Percentiles rank a stretch among this genome's conserved stretches.
Evolutionary conservation across 768 basidiomycete species (phyloP).

Genomic region (Phylloporus scabripes): DNA sequence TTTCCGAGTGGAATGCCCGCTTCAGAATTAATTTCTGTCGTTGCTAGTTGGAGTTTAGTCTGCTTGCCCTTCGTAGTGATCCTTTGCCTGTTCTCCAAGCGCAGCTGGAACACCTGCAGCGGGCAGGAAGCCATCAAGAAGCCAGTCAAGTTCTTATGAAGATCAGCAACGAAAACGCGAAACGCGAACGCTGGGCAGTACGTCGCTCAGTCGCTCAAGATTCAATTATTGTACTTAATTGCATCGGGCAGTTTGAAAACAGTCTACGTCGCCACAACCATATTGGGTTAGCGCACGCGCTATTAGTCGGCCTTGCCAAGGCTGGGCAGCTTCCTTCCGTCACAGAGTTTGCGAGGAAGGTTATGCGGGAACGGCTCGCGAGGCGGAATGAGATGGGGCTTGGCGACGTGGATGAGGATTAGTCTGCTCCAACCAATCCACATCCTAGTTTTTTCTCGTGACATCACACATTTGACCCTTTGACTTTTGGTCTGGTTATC

Average conservation of each 20-base stretch:
- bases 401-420: slow-evolving; percentile 41
- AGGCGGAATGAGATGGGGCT: slow-evolving; percentile 38
- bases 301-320: slow-evolving; percentile 70
- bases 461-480: slow-evolving; percentile 4
- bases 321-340: slow-evolving; percentile 55
- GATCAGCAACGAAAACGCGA: slow-evolving; percentile 63
- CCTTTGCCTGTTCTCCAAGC: slow-evolving; percentile 64
- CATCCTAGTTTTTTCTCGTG: slow-evolving; percentile 1
- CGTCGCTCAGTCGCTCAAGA: slow-evolving; percentile 29
- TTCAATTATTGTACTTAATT: neutral
- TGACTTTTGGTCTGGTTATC: neutral
- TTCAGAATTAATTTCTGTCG: slow-evolving; percentile 7
- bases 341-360: slow-evolving; percentile 39
- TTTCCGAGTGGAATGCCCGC: neutral
- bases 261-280: slow-evolving; percentile 83
- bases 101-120: slow-evolving; percentile 48
- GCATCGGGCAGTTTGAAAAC: slow-evolving; percentile 70
- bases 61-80: slow-evolving; percentile 81
- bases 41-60: slow-evolving; percentile 81
- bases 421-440: slow-evolving; percentile 5
- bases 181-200: slow-evolving; percentile 79
- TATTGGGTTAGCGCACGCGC: slow-evolving; percentile 70
- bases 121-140: slow-evolving; percentile 36
- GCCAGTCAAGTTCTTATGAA: slow-evolving; percentile 51
- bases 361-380: slow-evolving; percentile 40